Conservation (phyloP, 2,329 filamentous ascomycete species). For the Fusarium liriodendri region DNA sequence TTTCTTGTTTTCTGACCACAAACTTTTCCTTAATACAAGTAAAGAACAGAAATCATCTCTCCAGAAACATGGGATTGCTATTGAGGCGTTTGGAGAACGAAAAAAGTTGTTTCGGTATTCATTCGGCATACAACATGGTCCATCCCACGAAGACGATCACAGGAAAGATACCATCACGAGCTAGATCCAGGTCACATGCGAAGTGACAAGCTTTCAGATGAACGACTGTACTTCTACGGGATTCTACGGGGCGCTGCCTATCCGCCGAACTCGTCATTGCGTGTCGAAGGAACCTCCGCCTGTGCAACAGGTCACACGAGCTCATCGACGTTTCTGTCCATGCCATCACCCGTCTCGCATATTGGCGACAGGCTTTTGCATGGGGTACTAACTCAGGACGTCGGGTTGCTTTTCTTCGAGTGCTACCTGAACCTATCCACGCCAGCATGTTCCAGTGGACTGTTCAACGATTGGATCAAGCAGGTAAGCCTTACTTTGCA, state of each 20-base stretch:
- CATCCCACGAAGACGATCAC: background rate
- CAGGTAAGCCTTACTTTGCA: background rate
- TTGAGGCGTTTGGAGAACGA: background rate
- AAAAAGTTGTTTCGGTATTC: background rate
- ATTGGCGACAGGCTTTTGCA: constrained; percentile 2
- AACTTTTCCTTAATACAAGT: background rate
- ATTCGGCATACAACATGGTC: background rate
- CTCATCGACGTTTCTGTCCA: constrained; percentile 32
- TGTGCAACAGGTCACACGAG: constrained; percentile 24
- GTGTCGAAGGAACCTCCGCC: background rate
- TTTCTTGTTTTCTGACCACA: background rate
- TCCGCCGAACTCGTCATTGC: constrained; percentile 6
- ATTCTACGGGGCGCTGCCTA: background rate
- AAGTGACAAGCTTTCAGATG: background rate
- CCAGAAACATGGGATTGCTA: background rate
- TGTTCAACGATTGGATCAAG: constrained; percentile 3
- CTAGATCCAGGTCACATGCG: background rate
- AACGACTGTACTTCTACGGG: background rate
- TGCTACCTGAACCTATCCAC: constrained; percentile 1
- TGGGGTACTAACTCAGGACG: constrained; percentile 1
- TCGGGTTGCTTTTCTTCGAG: background rate
- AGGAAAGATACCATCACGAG: background rate
- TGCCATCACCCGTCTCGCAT: constrained; percentile 37
- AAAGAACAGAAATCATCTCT: background rate
- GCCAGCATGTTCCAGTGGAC: constrained; percentile 10